Evolutionary conservation across 2,329 filamentous ascomycete genomes (phyloP).

Genomic region (Fusarium sp.): DNA sequence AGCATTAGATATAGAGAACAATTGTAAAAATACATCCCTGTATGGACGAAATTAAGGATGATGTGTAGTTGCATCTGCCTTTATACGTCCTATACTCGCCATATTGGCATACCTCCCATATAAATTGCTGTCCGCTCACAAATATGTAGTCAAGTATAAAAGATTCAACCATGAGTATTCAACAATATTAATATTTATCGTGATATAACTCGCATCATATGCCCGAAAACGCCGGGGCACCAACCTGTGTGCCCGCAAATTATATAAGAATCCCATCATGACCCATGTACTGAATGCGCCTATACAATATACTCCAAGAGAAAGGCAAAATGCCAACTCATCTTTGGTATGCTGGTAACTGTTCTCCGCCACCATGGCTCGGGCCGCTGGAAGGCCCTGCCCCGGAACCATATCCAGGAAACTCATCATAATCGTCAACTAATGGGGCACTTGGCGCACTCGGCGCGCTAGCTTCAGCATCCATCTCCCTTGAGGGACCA

Average conservation of each 20-base stretch:
- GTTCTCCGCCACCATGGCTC: slow-evolving; percentile 46
- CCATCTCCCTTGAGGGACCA: slow-evolving; percentile 45
- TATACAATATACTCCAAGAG: slow-evolving; percentile 21
- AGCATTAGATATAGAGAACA: slow-evolving; percentile 55
- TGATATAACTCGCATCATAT: slow-evolving; percentile 27
- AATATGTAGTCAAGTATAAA: neutral
- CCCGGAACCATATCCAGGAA: slow-evolving; percentile 49
- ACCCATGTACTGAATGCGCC: slow-evolving; percentile 19
- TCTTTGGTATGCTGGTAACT: slow-evolving; percentile 56
- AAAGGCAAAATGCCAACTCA: slow-evolving; percentile 39
- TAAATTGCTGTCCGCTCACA: neutral
- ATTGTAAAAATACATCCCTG: neutral
- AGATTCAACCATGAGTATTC: slow-evolving; percentile 11
- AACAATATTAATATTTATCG: slow-evolving; percentile 24
- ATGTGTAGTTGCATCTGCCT: neutral
- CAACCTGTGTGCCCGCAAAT: slow-evolving; percentile 17
- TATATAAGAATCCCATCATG: slow-evolving; percentile 26
- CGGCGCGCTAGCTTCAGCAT: slow-evolving; percentile 66
- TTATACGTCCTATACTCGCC: neutral
- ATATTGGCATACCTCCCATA: neutral
- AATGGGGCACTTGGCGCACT: slow-evolving; percentile 71
- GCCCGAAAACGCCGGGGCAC: slow-evolving; percentile 33
- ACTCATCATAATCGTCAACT: slow-evolving; percentile 67
- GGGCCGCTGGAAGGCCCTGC: slow-evolving; percentile 41
- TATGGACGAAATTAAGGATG: neutral